Evolutionary conservation across 2,329 filamentous ascomycete genomes (phyloP), one percentile per base, ranked within the genome.

Genomic region (Cercospora sp.): DNA sequence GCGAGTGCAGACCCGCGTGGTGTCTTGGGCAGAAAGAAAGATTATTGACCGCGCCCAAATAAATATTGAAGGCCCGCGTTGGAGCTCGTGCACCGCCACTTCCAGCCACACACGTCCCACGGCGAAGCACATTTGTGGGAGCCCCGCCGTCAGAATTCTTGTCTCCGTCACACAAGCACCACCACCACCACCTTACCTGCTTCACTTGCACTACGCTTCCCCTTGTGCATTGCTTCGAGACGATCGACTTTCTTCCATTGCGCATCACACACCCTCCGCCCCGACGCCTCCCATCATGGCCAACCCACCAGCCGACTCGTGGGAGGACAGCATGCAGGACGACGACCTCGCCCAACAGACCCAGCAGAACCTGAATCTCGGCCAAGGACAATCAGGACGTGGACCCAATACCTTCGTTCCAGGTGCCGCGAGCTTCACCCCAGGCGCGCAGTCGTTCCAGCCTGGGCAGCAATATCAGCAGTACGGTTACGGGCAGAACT

Each of bases 261-360:
- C 36, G 59, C 59, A 61, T 30, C 30, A 18, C 13, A 57, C 53
- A 3, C 42, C 18, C n/a, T 42, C 3, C 20, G 18, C 18, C 18
- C 31, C 16, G 30, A 40, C 30, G 26, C 30, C 31, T 31, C 67
- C 69, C 65, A 71, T 28, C 58, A 76, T 76, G 74, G 72, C 74
- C 60, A 73, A 75, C 72, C 66, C 67, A 65, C 72, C 71, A 63
- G 72, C 74, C 48, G 76, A 97, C 81, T 97, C 93, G 71, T 98
- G 95, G 92, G 94, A 98, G 83, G 77, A 80, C 69, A 78, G 77
- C 65, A 78, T 79, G 72, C 64, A 68, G 42, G 79, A 80, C 72
- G 74, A 79, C 57, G 73, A 78, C 55, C 76, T 80, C 67, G 73
- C 78, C 60, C 73, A 76, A 60, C 79, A 80, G 73, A 75, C 79